Conservation (phyloP, 805 yeast species). For the Metschnikowia lachancei region DNA sequence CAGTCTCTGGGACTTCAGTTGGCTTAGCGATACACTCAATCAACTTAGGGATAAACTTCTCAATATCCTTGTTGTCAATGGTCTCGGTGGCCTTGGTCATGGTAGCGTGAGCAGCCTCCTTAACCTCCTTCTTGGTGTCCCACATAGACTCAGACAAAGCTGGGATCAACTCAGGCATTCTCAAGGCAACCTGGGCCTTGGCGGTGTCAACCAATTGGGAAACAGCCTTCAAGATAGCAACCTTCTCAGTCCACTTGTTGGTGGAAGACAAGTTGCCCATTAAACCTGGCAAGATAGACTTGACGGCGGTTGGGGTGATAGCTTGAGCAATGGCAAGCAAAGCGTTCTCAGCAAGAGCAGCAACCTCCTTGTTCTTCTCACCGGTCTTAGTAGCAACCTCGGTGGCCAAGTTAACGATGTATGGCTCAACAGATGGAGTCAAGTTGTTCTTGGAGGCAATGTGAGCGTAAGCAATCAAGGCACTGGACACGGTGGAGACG, state of each 20-base stretch:
- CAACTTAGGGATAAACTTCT: slow-evolving; percentile 97
- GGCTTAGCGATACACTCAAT: slow-evolving; percentile 97
- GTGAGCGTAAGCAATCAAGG: slow-evolving; percentile 79
- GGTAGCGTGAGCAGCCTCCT: slow-evolving; percentile 92
- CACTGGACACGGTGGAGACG: slow-evolving; percentile 60
- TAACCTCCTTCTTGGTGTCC: slow-evolving; percentile 99
- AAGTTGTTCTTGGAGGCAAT: slow-evolving; percentile 78
- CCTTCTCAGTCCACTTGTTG: slow-evolving; percentile 98
- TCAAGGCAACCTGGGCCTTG: slow-evolving; percentile 91
- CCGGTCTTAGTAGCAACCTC: slow-evolving; percentile 77
- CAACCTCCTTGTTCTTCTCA: slow-evolving; percentile 81
- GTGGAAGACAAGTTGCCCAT: slow-evolving; percentile 63
- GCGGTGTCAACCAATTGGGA: slow-evolving; percentile 89
- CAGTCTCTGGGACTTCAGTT: slow-evolving; percentile 97
- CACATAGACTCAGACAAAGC: slow-evolving; percentile 99
- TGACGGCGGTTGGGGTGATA: slow-evolving; percentile 90
- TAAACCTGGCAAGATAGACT: slow-evolving; percentile 81
- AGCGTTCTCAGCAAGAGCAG: slow-evolving; percentile 72
- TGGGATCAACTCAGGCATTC: slow-evolving; percentile 99
- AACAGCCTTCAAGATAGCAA: slow-evolving; percentile 81
- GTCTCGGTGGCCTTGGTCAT: slow-evolving; percentile 96
- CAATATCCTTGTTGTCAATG: slow-evolving; percentile 99
- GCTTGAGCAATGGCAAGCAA: slow-evolving; percentile 74
- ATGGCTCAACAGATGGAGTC: slow-evolving; percentile 95
- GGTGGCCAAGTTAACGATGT: slow-evolving; percentile 72